A percentile compares a stretch with the other conserved stretches of the same genome.
These are phyloP conservation scores for Citropsis articulata DNA, from an alignment of 345 rosid genomes.

Conservation along the genomic window DNA sequence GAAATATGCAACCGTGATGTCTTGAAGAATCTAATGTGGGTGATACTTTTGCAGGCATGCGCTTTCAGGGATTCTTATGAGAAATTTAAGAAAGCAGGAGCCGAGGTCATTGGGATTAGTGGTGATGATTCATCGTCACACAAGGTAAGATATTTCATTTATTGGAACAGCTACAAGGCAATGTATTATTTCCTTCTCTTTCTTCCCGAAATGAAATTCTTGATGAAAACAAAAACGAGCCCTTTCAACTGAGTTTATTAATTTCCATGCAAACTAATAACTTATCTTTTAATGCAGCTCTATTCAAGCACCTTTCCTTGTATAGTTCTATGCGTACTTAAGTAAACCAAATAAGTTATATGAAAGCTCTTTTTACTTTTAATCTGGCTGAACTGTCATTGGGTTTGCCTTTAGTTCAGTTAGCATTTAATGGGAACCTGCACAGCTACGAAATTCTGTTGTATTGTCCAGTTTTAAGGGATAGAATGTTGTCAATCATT, in stretches of 20 bases:
- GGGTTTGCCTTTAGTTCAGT: not conserved
- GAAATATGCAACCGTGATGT: not conserved
- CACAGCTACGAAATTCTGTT: not conserved
- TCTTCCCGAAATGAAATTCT: not conserved
- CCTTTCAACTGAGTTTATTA: no score
- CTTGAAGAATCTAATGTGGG: constrained; percentile 8
- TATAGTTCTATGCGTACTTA: not conserved
- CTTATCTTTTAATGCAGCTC: not conserved
- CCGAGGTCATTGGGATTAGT: constrained; percentile 88
- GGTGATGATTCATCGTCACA: constrained; percentile 89
- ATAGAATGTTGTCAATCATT: not conserved
- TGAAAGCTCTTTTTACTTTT: not conserved
- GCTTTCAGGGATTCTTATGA: constrained; percentile 90
- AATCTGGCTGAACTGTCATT: not conserved
- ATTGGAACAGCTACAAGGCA: not conserved
- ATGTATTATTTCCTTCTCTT: not conserved
- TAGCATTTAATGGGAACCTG: not conserved
- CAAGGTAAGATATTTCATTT: constrained; percentile 44
- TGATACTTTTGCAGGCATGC: constrained; percentile 54
- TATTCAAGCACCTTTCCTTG: not conserved
- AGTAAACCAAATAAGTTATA: constrained; percentile 2
- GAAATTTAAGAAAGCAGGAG: constrained; percentile 98
- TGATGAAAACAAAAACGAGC: not conserved
- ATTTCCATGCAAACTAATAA: no score
- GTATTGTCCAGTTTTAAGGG: not conserved